Evolutionary conservation across 352 stramenopile species (phyloP).

Genomic region (Phytopythium montanum): DNA sequence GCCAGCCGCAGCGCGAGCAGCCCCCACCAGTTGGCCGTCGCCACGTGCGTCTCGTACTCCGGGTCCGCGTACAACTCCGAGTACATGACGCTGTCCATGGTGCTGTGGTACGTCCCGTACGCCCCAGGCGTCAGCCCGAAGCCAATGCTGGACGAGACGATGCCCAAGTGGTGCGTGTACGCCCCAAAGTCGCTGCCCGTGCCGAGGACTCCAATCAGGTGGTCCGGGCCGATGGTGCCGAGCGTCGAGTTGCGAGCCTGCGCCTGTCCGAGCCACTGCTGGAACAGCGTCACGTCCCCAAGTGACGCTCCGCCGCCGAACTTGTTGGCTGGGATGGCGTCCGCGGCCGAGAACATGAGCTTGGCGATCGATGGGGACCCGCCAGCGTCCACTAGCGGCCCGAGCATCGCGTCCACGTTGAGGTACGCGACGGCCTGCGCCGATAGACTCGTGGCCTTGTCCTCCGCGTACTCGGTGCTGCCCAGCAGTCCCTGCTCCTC

Average conservation of each 20-base stretch:
- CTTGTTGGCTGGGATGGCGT: conserved; percentile 49
- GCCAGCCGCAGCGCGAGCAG: conserved; percentile 50
- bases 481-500: conserved; percentile 85
- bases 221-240: conserved; percentile 32
- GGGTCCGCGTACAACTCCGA: conserved; percentile 56
- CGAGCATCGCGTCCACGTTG: conserved; percentile 79
- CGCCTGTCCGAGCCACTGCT: conserved; percentile 32
- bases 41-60: conserved; percentile 40
- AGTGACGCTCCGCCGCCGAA: conserved; percentile 23
- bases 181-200: conserved; percentile 63
- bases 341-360: conserved; percentile 48
- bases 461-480: conserved; percentile 80
- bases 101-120: conserved; percentile 81
- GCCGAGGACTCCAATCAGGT: conserved; percentile 43
- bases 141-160: conserved; percentile 66
- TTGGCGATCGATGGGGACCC: conserved; percentile 67
- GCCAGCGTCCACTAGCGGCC: conserved; percentile 38
- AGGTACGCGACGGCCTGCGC: conserved; percentile 74
- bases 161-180: conserved; percentile 79
- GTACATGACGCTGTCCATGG: conserved; percentile 82
- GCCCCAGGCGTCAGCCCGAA: conserved; percentile 25
- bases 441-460: conserved; percentile 44
- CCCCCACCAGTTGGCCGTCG: conserved; percentile 48
- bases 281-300: conserved; percentile 25
- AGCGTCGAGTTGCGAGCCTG: conserved; percentile 13